phyloP scores from a whole-genome alignment of 2,329 filamentous ascomycete genomes.

The Hirsutella thompsonii region DNA sequence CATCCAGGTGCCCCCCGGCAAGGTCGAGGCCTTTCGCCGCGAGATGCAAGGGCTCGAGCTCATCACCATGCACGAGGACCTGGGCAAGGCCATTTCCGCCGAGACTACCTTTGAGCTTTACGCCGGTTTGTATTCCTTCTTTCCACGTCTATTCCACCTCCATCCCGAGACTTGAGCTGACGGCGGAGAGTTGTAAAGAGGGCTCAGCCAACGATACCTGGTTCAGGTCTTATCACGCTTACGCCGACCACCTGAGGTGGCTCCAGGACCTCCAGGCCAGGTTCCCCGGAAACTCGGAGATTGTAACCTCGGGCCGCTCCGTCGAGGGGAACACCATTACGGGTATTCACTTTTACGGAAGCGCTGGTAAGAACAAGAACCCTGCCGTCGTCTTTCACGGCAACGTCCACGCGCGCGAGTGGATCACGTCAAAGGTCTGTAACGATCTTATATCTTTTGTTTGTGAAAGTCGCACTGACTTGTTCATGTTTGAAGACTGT shows the following conservation, averaged over 20 bases:
- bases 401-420: conserved; percentile 47
- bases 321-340: conserved; percentile 40
- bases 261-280: conserved; percentile 28
- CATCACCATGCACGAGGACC: conserved; percentile 23
- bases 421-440: conserved; percentile 40
- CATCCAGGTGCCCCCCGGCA: conserved; percentile 23
- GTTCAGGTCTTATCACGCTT: conserved; percentile 41
- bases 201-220: conserved; percentile 22
- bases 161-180: neutral
- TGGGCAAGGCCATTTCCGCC: conserved; percentile 22
- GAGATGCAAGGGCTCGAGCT: conserved; percentile 17
- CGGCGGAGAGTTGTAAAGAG: conserved; percentile 1
- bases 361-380: conserved; percentile 26
- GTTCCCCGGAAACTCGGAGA: conserved; percentile 30
- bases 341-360: conserved; percentile 45
- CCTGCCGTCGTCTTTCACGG: conserved; percentile 43
- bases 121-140: conserved; percentile 10
- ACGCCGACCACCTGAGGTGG: conserved; percentile 35
- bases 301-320: conserved; percentile 35
- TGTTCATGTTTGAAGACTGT: conserved; percentile 17
- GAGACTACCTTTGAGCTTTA: conserved; percentile 19
- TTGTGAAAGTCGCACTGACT: neutral
- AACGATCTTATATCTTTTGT: neutral
- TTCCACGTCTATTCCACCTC: neutral
- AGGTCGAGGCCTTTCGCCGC: conserved; percentile 19